These are phyloP conservation scores for Rasamsonia emersonii DNA, from an alignment of 2,329 filamentous ascomycete species.

Conservation along the genomic window DNA sequence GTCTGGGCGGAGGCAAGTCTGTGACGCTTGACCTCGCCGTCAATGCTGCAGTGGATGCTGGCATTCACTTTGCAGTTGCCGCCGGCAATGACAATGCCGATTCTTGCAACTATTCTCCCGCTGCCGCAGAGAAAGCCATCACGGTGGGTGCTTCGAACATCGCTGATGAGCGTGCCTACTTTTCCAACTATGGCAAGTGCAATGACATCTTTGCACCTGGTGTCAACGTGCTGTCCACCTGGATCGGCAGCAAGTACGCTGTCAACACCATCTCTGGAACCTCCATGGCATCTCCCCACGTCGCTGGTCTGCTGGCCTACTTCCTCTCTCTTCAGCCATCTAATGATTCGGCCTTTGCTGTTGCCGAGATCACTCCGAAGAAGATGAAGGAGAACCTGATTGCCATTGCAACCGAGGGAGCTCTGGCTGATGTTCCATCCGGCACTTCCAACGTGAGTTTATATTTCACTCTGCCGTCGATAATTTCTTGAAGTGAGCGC, in stretches of 20 bases:
- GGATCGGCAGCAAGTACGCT: conserved; percentile 93
- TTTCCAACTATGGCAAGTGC: conserved; percentile 99
- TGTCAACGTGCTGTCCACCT: conserved; percentile 94
- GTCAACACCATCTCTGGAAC: conserved; percentile 99
- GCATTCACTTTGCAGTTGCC: conserved; percentile 95
- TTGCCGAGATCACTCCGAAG: conserved; percentile 82
- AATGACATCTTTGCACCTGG: conserved; percentile 98
- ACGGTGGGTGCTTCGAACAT: conserved; percentile 94
- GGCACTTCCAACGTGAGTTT: conserved; percentile 70
- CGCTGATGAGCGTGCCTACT: conserved; percentile 93
- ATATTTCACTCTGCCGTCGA: background rate
- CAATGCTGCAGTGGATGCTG: conserved; percentile 83
- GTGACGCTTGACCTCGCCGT: conserved; percentile 82
- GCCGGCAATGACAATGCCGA: conserved; percentile 98
- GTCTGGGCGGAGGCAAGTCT: conserved; percentile 95
- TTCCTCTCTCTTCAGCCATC: conserved; percentile 92
- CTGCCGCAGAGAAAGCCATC: conserved; percentile 81
- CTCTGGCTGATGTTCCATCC: conserved; percentile 70
- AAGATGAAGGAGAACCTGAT: conserved; percentile 89
- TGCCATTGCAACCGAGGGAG: conserved; percentile 67
- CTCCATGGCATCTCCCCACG: conserved; percentile 97
- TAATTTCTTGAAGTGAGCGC: background rate
- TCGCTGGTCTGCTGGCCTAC: conserved; percentile 94
- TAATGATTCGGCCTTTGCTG: conserved; percentile 80
- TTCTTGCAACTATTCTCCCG: conserved; percentile 98